A percentile compares a stretch with the other conserved stretches of the same genome.
phyloP scores from a whole-genome alignment of 352 stramenopile species.

The Vaucheria bursata region DNA sequence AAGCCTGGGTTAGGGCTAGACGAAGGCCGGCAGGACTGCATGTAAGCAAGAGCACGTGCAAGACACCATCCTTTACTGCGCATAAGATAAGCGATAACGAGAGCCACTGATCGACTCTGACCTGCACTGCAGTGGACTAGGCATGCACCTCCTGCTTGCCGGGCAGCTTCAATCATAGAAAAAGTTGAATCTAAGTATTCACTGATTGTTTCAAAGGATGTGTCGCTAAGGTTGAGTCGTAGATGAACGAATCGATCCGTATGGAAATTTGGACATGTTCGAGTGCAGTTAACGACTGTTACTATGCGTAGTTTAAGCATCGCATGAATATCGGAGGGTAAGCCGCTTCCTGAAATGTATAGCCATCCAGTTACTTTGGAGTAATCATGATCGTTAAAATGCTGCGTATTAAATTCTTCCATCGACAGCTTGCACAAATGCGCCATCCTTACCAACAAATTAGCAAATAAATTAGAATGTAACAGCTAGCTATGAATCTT shows the following conservation, averaged over 20 bases:
- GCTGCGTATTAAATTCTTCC: too few species aligned
- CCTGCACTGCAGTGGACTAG: neutral
- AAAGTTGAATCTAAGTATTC: neutral
- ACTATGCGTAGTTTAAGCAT: neutral
- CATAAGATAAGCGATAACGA: neutral
- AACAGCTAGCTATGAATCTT: too few species aligned
- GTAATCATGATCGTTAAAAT: neutral
- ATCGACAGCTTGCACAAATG: too few species aligned
- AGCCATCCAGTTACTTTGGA: neutral
- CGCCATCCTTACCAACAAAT: too few species aligned
- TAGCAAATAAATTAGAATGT: too few species aligned
- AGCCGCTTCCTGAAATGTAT: neutral
- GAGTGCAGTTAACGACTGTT: neutral
- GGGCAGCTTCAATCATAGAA: neutral
- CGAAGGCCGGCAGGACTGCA: conserved; percentile 2
- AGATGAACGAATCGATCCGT: neutral
- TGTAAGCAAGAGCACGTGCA: neutral
- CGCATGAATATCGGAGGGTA: neutral
- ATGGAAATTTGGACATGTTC: neutral
- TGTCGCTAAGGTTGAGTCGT: neutral
- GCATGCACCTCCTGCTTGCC: neutral
- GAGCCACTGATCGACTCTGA: neutral
- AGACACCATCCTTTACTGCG: neutral
- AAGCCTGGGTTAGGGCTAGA: neutral
- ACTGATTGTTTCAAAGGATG: neutral